Evolutionary conservation across 768 basidiomycete genomes (phyloP).

Genomic region (Porphyrellus cyaneotinctus): DNA sequence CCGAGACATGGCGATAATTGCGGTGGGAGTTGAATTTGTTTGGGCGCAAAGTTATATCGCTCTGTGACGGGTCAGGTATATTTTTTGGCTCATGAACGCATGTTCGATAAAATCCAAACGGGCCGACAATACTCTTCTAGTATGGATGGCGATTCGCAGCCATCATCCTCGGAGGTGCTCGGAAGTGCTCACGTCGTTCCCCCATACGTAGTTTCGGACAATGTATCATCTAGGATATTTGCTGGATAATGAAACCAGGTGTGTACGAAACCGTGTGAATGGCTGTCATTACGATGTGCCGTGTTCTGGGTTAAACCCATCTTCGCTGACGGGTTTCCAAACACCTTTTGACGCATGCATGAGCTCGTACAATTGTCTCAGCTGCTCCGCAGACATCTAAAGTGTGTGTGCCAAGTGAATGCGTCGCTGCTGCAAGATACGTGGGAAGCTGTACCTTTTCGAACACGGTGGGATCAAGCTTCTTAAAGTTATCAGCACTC

Average conservation of each 20-base stretch:
- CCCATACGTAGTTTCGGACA: neutral
- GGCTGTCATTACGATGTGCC: slow-evolving; percentile 11
- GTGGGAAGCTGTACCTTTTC: slow-evolving; percentile 56
- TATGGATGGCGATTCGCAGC: neutral
- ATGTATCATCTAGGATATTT: slow-evolving; percentile 2
- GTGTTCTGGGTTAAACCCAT: slow-evolving; percentile 3
- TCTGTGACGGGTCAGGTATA: neutral
- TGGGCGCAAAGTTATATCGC: slow-evolving; percentile 16
- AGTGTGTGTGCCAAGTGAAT: neutral
- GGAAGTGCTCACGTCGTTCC: neutral
- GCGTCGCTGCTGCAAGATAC: neutral
- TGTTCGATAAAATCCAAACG: slow-evolving; percentile 2
- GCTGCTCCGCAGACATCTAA: slow-evolving; percentile 86
- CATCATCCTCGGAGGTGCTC: slow-evolving; percentile 1
- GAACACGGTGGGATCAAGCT: slow-evolving; percentile 62
- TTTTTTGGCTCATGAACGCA: slow-evolving; percentile 6
- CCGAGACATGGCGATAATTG: slow-evolving; percentile 34
- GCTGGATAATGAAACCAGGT: slow-evolving; percentile 1
- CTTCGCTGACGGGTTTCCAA: slow-evolving; percentile 57
- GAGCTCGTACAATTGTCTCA: slow-evolving; percentile 91
- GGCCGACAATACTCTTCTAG: neutral
- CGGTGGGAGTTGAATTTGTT: neutral
- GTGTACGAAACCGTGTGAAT: slow-evolving; percentile 3
- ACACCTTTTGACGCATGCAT: slow-evolving; percentile 89
- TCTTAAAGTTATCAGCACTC: slow-evolving; percentile 48